These are phyloP conservation scores for Artemisia tridentata DNA, from an alignment of 129 eudicot species.

Conservation along the genomic window DNA sequence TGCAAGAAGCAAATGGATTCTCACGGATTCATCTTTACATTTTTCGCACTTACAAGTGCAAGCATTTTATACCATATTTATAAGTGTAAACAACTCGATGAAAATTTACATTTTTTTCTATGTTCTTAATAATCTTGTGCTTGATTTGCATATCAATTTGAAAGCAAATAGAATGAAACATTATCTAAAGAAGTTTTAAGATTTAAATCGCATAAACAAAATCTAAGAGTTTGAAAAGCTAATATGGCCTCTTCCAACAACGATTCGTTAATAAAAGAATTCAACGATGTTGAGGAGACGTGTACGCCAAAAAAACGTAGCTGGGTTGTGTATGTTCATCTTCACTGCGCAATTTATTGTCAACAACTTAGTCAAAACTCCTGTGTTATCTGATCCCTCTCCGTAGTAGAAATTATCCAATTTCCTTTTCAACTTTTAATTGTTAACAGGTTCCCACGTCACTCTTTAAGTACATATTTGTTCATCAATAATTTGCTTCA, in stretches of 20 bases:
- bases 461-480: too few species aligned
- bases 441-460: too few species aligned
- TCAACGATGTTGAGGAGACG: conserved; percentile 39
- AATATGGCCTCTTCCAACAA: conserved; percentile 70
- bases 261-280: conserved; percentile 42
- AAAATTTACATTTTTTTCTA: too few species aligned
- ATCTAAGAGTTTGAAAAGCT: neutral
- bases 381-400: conserved; percentile 64
- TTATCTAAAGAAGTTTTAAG: neutral
- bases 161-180: neutral
- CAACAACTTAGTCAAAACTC: conserved; percentile 70
- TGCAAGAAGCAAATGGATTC: too few species aligned
- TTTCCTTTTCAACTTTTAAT: conserved; percentile 27
- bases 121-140: too few species aligned
- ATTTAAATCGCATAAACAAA: neutral
- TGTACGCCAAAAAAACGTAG: conserved; percentile 74
- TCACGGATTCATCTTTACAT: too few species aligned
- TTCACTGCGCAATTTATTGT: conserved; percentile 56
- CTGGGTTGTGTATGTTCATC: conserved; percentile 64
- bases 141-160: too few species aligned
- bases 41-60: too few species aligned
- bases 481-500: too few species aligned
- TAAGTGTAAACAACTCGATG: too few species aligned
- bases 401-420: conserved; percentile 46
- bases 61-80: too few species aligned